These are phyloP conservation scores for Grosmannia clavigera DNA, from an alignment of 2,329 filamentous ascomycete genomes.

Conservation along the genomic window DNA sequence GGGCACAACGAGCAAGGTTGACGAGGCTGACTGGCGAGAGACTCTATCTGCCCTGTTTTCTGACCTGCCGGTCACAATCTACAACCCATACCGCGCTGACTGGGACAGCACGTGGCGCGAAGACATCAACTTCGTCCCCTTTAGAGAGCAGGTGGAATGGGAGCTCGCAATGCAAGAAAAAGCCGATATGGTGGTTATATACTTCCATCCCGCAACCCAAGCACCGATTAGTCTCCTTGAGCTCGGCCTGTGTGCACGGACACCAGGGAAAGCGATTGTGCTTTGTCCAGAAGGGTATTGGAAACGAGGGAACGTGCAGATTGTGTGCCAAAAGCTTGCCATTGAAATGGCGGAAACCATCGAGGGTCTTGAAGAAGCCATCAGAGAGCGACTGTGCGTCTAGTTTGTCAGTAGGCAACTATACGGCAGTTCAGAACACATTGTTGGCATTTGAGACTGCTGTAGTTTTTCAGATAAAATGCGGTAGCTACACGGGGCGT, in stretches of 20 bases:
- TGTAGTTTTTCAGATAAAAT: no score
- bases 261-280: conserved; percentile 37
- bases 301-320: conserved; percentile 47
- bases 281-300: conserved; percentile 37
- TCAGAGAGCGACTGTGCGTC: neutral
- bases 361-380: conserved; percentile 21
- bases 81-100: conserved; percentile 42
- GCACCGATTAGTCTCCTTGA: conserved; percentile 49
- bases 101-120: conserved; percentile 45
- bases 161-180: conserved; percentile 43
- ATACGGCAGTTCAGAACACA: no score
- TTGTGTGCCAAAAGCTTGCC: conserved; percentile 38
- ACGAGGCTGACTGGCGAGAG: conserved; percentile 37
- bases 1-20: conserved; percentile 33
- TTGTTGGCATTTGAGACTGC: no score
- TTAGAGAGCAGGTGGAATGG: conserved; percentile 44
- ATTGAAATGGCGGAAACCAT: conserved; percentile 30
- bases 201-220: conserved; percentile 37
- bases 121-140: conserved; percentile 31
- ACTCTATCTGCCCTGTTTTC: conserved; percentile 27
- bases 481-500: no score
- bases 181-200: conserved; percentile 42
- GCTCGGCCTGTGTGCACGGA: conserved; percentile 34
- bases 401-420: no score
- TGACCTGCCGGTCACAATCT: conserved; percentile 36